Conservation (phyloP, 1,284 basidiomycete genomes). For the Cyathus olla region DNA sequence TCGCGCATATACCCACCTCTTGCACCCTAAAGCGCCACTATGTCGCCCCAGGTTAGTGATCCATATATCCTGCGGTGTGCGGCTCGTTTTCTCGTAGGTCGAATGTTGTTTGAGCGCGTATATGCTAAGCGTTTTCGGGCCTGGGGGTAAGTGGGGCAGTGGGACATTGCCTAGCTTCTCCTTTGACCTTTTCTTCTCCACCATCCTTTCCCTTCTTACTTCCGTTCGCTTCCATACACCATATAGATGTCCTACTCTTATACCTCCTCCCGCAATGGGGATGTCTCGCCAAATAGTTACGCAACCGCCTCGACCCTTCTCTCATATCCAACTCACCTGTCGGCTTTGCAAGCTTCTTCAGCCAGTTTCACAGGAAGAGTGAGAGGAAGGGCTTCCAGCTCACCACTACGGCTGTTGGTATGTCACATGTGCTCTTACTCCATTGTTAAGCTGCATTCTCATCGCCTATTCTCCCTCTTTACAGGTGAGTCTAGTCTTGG, state of each 20-base stretch:
- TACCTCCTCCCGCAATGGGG: conserved; percentile 72
- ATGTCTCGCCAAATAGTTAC: conserved; percentile 67
- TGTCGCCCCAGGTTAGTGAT: too few species aligned
- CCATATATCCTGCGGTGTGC: too few species aligned
- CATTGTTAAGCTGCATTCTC: conserved; percentile 14
- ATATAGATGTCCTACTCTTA: conserved; percentile 80
- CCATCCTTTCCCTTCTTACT: conserved; percentile 39
- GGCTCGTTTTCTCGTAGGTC: too few species aligned
- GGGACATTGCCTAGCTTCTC: too few species aligned
- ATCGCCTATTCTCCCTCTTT: conserved; percentile 10
- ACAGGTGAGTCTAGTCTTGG: conserved; percentile 96
- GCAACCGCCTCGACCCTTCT: conserved; percentile 71
- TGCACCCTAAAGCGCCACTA: too few species aligned
- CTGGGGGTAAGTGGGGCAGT: too few species aligned
- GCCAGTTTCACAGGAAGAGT: conserved; percentile 97
- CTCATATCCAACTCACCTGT: conserved; percentile 59
- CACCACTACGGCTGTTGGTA: conserved; percentile 96
- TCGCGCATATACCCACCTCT: too few species aligned
- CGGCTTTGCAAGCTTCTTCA: conserved; percentile 89
- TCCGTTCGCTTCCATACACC: conserved; percentile 31
- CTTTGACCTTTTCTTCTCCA: conserved; percentile 45
- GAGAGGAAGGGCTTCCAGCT: conserved; percentile 98
- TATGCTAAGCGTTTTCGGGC: too few species aligned
- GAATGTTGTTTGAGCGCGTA: too few species aligned
- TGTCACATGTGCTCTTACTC: conserved; percentile 52